phyloP scores from a whole-genome alignment of 2,329 filamentous ascomycete species.

The Ascochyta fabae region DNA sequence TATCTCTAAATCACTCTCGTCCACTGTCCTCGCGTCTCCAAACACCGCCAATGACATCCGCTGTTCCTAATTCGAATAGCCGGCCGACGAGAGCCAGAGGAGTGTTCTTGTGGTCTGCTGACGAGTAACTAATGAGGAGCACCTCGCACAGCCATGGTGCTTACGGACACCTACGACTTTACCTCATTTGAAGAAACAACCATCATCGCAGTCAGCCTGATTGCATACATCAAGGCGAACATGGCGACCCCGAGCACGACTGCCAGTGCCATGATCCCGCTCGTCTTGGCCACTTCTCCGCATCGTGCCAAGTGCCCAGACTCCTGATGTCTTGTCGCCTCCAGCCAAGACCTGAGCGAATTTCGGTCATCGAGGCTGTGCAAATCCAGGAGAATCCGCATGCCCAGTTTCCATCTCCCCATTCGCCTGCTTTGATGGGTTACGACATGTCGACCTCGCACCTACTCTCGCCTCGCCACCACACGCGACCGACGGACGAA shows the following conservation, averaged over 20 bases:
- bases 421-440: constrained; percentile 1
- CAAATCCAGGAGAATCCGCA: constrained; percentile 14
- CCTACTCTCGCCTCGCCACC: not conserved
- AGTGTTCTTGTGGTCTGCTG: not conserved
- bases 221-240: not conserved
- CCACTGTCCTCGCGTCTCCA: not conserved
- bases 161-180: not conserved
- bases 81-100: not conserved
- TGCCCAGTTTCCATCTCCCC: not conserved
- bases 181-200: not conserved
- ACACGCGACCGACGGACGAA: not conserved
- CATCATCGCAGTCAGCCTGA: not conserved
- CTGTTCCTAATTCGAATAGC: not conserved
- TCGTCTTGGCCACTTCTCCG: constrained; percentile 17
- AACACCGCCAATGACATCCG: not conserved
- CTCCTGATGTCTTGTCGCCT: constrained; percentile 7
- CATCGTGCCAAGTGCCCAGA: constrained; percentile 17
- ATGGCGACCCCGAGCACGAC: constrained; percentile 6
- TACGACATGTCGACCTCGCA: not conserved
- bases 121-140: not conserved
- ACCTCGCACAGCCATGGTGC: not conserved
- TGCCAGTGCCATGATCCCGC: constrained; percentile 20
- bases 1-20: not conserved
- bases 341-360: constrained; percentile 12
- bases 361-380: constrained; percentile 19